Evolutionary conservation across 1,139 yeast species (phyloP).

Genomic region (Saccharomyces hybrid): DNA sequence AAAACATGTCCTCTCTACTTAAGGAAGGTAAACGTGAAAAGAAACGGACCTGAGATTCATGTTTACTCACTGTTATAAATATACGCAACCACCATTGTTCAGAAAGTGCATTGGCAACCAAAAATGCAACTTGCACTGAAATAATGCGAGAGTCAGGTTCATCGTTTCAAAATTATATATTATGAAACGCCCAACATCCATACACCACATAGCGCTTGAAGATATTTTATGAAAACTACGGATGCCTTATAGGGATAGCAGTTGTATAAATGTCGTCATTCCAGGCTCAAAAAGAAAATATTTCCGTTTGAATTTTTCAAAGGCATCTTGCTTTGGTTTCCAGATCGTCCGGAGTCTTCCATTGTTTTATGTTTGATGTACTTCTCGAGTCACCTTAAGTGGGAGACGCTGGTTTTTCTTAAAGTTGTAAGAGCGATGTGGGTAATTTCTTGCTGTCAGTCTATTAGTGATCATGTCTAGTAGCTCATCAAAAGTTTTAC

Average conservation of each 20-base stretch:
- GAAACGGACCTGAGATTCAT: not conserved
- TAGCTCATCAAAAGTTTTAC: not conserved
- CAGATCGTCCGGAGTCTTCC: too few relatives aligned
- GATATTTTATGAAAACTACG: too few relatives aligned
- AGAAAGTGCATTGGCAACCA: not conserved
- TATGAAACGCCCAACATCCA: too few relatives aligned
- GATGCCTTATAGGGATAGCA: not conserved
- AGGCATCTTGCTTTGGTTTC: too few relatives aligned
- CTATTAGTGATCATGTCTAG: not conserved
- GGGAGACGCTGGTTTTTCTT: not conserved
- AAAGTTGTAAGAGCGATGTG: not conserved
- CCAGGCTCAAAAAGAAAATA: not conserved
- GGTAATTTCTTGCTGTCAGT: not conserved
- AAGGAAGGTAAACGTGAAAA: not conserved
- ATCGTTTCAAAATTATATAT: too few relatives aligned
- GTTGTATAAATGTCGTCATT: not conserved
- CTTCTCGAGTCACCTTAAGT: not conserved
- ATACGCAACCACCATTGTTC: not conserved
- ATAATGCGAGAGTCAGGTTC: not conserved
- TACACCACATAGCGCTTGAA: too few relatives aligned
- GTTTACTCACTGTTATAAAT: not conserved
- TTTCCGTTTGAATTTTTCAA: not conserved
- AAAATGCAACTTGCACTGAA: not conserved
- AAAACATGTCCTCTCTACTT: not conserved
- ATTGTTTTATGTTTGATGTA: not conserved